Percentiles rank a stretch among this genome's conserved stretches.
Evolutionary conservation across 352 stramenopile genomes (phyloP).

Genomic region (Globisporangium cystogenes): DNA sequence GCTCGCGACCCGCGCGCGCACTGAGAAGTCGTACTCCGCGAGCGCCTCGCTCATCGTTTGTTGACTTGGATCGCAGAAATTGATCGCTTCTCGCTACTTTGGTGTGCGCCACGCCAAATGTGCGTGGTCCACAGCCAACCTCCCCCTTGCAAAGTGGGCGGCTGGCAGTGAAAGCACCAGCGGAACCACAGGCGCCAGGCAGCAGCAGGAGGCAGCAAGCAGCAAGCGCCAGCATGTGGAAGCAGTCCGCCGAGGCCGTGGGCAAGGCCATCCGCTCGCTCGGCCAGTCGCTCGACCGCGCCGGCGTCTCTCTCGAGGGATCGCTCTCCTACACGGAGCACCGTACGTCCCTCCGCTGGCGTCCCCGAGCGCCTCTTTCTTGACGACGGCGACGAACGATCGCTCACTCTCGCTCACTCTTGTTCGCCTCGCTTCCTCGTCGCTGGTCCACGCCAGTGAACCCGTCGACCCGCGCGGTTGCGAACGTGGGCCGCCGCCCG

Average conservation of each 20-base stretch:
- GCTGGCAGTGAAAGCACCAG: slow-evolving; percentile 11
- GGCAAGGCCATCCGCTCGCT: slow-evolving; percentile 83
- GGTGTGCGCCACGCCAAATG: neutral
- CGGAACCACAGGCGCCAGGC: slow-evolving; percentile 9
- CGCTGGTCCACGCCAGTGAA: slow-evolving; percentile 61
- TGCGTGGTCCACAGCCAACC: neutral
- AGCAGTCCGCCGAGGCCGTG: slow-evolving; percentile 56
- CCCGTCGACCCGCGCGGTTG: slow-evolving; percentile 72
- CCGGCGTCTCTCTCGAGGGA: slow-evolving; percentile 78
- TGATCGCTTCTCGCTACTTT: no score
- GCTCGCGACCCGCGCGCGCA: slow-evolving; percentile 56
- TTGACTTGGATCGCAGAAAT: no score
- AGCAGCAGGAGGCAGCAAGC: slow-evolving; percentile 24
- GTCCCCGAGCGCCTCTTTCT: neutral
- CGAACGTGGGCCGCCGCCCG: slow-evolving; percentile 60
- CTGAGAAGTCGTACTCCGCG: slow-evolving; percentile 69
- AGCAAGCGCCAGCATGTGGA: slow-evolving; percentile 41
- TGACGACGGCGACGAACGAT: neutral
- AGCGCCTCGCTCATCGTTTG: slow-evolving; percentile 22
- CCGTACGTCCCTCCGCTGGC: slow-evolving; percentile 38
- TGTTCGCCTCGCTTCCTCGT: no score
- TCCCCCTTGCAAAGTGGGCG: neutral
- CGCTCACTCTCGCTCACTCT: slow-evolving; percentile 5
- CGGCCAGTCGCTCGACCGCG: slow-evolving; percentile 81
- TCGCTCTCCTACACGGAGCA: slow-evolving; percentile 84